Base-by-base conservation (phyloP, 192 early-diverging fungal species). In the Coemansia sp. region DNA sequence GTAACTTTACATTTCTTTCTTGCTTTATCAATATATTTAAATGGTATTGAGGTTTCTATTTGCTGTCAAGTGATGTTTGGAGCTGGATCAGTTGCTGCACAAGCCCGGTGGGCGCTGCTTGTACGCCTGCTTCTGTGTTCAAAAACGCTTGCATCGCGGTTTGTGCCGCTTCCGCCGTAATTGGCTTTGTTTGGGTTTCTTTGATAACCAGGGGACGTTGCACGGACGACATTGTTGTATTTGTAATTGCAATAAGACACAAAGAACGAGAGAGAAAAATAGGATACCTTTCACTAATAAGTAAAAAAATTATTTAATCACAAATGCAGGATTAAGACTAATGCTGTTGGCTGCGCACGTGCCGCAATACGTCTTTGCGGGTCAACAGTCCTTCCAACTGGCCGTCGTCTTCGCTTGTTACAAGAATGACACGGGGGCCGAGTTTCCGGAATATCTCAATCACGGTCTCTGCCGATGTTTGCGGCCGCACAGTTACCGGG, bases 371-470 rank as follows among this genome's bases (percentile, higher is more conserved):
- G 74, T 93, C 91, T 62, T 92, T 93, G 65, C 89, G 86, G 1
- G 91, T 93, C 35, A 91, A 75, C 37, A 93, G 66, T 8, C 91
- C 91, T 4, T 84, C 77, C 26, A 91, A 64, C 56, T 76, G 83
- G 26, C 87, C 89, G 43, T 82, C 79, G 12, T 76, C 74, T n/a
- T 77, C 74, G 53, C 85, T 75, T 65, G 89, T 88, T 21, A 93
- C 84, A 17, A 91, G 68, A 25, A 93, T 82, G 7, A 88, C 82
- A 7, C 88, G 83, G 16, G 91, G 91, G 8, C 90, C 92, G 56
- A 93, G 83, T 77, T 94, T 91, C 57, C 90, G 90, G 66, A 94
- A 94, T 45, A 94, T 84, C 75, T 92, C 89, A 65, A 91, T 82
- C 0, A 89, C 89, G 0, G 89, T 91, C 59, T 91, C 92, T 9